Evolutionary conservation across 2,329 filamentous ascomycete genomes (phyloP).

Genomic region (Fusarium nanum): DNA sequence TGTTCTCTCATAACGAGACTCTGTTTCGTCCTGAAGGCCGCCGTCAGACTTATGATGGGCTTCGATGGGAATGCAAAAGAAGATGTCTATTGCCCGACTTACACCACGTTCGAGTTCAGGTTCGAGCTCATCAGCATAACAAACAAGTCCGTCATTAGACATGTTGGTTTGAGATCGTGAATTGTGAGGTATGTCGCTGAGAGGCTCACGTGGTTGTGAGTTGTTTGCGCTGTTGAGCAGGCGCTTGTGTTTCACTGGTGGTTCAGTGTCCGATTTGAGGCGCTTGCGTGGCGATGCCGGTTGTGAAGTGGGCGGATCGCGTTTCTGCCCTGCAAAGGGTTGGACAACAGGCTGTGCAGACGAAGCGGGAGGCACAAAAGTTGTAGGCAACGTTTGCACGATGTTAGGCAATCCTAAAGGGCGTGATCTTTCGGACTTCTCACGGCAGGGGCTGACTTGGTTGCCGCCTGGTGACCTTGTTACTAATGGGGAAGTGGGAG

Average conservation of each 20-base stretch:
- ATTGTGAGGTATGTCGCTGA: conserved; percentile 44
- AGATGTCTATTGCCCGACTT: background rate
- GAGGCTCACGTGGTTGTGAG: conserved; percentile 32
- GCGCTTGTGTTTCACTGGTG: conserved; percentile 1
- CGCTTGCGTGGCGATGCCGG: conserved; percentile 36
- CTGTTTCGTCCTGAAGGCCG: background rate
- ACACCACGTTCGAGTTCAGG: background rate
- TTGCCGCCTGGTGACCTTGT: background rate
- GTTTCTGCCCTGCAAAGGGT: background rate
- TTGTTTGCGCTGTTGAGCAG: background rate
- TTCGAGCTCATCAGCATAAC: background rate
- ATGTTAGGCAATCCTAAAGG: conserved; percentile 6
- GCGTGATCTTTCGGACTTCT: background rate
- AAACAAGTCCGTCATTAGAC: background rate
- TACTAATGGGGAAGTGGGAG: conserved; percentile 26
- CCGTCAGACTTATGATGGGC: too few species aligned
- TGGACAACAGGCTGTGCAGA: background rate
- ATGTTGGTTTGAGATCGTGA: conserved; percentile 32
- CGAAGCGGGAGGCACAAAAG: conserved; percentile 7
- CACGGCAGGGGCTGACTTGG: background rate
- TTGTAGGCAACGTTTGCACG: conserved; percentile 5
- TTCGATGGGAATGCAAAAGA: background rate
- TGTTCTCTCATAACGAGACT: background rate
- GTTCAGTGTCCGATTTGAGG: conserved; percentile 11
- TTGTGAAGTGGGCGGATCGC: background rate